phyloP scores from a whole-genome alignment of 2,329 filamentous ascomycete species.

The Pseudogymnoascus sp. region DNA sequence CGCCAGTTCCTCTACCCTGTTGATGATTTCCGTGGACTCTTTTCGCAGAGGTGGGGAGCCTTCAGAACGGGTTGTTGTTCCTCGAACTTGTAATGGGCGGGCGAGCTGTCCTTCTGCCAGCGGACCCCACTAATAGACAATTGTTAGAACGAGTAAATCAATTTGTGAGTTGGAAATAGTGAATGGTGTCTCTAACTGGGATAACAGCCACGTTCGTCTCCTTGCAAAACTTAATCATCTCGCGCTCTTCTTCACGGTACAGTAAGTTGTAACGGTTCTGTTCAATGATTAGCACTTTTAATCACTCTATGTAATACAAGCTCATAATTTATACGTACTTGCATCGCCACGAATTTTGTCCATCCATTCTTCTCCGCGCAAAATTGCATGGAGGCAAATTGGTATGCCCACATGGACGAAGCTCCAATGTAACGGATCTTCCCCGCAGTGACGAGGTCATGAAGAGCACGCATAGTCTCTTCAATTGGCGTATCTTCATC shows the following conservation, averaged over 20 bases:
- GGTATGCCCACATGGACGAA: conserved; percentile 40
- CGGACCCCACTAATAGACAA: conserved; percentile 26
- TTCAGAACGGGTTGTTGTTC: conserved; percentile 19
- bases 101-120: conserved; percentile 29
- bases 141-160: not conserved
- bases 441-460: conserved; percentile 49
- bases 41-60: conserved; percentile 7
- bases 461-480: conserved; percentile 56
- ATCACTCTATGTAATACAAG: not conserved
- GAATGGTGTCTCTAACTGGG: conserved; percentile 18
- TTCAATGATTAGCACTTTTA: not conserved
- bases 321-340: not conserved
- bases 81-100: conserved; percentile 21
- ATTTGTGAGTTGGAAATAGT: conserved; percentile 2
- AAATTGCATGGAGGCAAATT: conserved; percentile 43
- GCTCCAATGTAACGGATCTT: conserved; percentile 49
- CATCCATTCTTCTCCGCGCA: conserved; percentile 44
- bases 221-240: conserved; percentile 37
- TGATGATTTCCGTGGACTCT: conserved; percentile 36
- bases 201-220: conserved; percentile 36
- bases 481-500: conserved; percentile 43
- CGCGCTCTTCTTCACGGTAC: conserved; percentile 49
- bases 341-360: conserved; percentile 49
- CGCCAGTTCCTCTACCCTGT: conserved; percentile 47
- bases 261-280: conserved; percentile 46